Conservation (phyloP, 2,329 filamentous ascomycete species). For the Venturia oleaginea region DNA sequence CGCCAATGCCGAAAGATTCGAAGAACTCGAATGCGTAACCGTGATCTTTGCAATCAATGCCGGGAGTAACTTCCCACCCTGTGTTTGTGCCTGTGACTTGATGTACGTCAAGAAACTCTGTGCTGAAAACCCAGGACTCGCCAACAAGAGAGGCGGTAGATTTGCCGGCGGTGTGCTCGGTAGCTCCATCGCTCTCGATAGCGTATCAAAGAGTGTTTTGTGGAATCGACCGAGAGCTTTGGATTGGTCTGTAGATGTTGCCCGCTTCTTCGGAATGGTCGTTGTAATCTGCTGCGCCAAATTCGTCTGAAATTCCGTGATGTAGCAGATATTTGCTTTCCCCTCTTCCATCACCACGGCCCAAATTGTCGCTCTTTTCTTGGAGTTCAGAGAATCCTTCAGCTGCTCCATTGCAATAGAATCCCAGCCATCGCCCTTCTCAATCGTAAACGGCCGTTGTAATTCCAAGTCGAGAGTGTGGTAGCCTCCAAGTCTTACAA, state of each 20-base stretch:
- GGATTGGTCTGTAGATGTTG: conserved; percentile 49
- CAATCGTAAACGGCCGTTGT: conserved; percentile 76
- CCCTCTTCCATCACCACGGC: conserved; percentile 93
- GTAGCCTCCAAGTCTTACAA: conserved; percentile 57
- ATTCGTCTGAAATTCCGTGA: conserved; percentile 71
- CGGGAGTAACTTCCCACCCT: conserved; percentile 64
- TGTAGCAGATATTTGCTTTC: conserved; percentile 70
- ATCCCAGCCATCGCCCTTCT: conserved; percentile 83
- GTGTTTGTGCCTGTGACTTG: conserved; percentile 49
- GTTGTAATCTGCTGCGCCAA: conserved; percentile 62
- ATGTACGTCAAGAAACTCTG: conserved; percentile 70
- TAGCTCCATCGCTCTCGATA: conserved; percentile 72
- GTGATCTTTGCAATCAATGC: conserved; percentile 52
- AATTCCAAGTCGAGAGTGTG: conserved; percentile 79
- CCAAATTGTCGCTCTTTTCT: conserved; percentile 71
- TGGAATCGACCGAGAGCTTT: conserved; percentile 71
- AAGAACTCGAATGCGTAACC: conserved; percentile 76
- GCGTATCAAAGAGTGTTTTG: conserved; percentile 62
- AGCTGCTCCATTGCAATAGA: conserved; percentile 74
- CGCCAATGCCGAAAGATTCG: conserved; percentile 77
- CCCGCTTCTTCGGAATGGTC: conserved; percentile 55
- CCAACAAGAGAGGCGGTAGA: conserved; percentile 62
- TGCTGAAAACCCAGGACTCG: conserved; percentile 83
- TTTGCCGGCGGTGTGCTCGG: conserved; percentile 28
- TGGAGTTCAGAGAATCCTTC: conserved; percentile 67